Evolutionary conservation across 192 early-diverging fungal genomes (phyloP).

Genomic region (Coemansia sp.): DNA sequence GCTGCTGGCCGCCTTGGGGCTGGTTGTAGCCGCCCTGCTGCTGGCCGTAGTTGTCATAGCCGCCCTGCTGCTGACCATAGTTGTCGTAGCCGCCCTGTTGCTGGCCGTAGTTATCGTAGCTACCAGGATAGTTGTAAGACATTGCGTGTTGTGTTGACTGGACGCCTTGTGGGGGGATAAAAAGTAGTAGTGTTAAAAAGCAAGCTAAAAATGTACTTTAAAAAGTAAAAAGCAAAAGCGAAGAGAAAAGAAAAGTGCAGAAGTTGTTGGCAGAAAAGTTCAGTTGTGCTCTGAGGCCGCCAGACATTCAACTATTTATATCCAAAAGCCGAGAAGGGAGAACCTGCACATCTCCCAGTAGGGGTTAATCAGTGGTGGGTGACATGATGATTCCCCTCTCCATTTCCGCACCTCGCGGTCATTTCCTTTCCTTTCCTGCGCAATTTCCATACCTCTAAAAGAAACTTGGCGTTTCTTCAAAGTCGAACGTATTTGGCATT

Average conservation of each 20-base stretch:
- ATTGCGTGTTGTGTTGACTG: constrained; percentile 11
- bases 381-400: no score
- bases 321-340: not conserved
- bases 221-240: constrained; percentile 7
- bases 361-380: no score
- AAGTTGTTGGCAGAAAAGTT: not conserved
- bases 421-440: not conserved
- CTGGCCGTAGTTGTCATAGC: constrained; percentile 9
- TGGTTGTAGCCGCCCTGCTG: constrained; percentile 13
- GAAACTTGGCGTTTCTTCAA: not conserved
- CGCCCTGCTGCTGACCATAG: constrained; percentile 12
- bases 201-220: not conserved
- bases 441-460: not conserved
- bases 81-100: constrained; percentile 15
- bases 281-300: not conserved
- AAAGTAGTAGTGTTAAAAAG: not conserved
- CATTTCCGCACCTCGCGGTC: constrained; percentile 1
- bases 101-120: constrained; percentile 17
- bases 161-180: constrained; percentile 1
- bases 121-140: constrained; percentile 9
- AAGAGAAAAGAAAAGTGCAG: constrained; percentile 4
- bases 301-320: not conserved
- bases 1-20: not conserved
- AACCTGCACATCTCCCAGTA: no score
- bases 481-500: no score